Conservation (phyloP, 2,329 filamentous ascomycete genomes). For the Hypoxylon sp. region DNA sequence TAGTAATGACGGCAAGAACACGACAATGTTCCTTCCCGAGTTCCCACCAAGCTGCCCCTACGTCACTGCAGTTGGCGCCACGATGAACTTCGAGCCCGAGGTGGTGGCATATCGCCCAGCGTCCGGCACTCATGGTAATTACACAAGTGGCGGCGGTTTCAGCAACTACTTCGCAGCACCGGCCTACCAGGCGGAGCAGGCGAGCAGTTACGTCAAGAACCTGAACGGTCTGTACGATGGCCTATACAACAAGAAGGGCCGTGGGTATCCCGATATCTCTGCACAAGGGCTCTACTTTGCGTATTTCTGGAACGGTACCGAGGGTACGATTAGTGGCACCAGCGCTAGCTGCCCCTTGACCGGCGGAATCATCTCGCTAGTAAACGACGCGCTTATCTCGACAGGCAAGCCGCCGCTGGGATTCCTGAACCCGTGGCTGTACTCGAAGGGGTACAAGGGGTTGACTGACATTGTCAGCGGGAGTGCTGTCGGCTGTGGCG, state of each 20-base stretch:
- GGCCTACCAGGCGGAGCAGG: slow-evolving; percentile 58
- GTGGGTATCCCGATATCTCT: slow-evolving; percentile 63
- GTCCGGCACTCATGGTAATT: slow-evolving; percentile 44
- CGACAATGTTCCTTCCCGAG: slow-evolving; percentile 65
- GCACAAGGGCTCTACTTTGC: slow-evolving; percentile 53
- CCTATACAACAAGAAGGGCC: slow-evolving; percentile 61
- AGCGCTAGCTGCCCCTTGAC: slow-evolving; percentile 70
- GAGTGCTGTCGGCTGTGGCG: slow-evolving; percentile 57
- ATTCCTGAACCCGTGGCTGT: slow-evolving; percentile 63
- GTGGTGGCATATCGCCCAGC: slow-evolving; percentile 56
- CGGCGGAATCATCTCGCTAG: slow-evolving; percentile 69
- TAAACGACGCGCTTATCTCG: slow-evolving; percentile 73
- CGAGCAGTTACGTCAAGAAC: slow-evolving; percentile 57
- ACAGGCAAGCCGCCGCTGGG: slow-evolving; percentile 61
- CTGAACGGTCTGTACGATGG: slow-evolving; percentile 61
- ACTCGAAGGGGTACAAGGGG: slow-evolving; percentile 53
- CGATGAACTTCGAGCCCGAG: slow-evolving; percentile 54
- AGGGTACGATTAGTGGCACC: slow-evolving; percentile 63
- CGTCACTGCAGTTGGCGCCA: slow-evolving; percentile 54
- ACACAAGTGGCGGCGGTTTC: slow-evolving; percentile 60
- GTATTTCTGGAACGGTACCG: slow-evolving; percentile 55
- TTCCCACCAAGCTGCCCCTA: slow-evolving; percentile 66
- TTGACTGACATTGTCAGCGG: slow-evolving; percentile 60
- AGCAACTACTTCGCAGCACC: slow-evolving; percentile 62
- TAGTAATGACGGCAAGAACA: slow-evolving; percentile 70